Evolutionary conservation across 2,329 filamentous ascomycete genomes (phyloP), one percentile per base, ranked within the genome.

Genomic region (Pseudogymnoascus sp.): DNA sequence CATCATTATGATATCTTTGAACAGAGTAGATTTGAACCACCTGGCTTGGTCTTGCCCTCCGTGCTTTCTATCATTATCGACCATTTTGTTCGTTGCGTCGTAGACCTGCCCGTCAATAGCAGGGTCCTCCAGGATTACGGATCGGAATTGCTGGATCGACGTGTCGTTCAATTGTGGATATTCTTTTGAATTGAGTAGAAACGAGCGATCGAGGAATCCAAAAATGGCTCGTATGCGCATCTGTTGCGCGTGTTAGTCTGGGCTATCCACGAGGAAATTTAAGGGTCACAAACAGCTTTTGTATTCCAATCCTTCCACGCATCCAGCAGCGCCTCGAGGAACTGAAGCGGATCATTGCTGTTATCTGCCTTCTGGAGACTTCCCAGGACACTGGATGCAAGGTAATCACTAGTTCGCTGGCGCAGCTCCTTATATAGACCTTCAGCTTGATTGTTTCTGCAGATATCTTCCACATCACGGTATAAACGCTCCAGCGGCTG

Each of bases 121-220:
- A 14, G 66, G 67, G 11, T 70, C 70, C 4, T 63, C 66, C 29
- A 72, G 87, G 2, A 81, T 74, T 68, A 80, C 81, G 65, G 77
- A 82, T 62, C 90, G 84, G 73, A 97, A 99, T 65, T 91, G 82
- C 12, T 81, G 77, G 63, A 95, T 86, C 4, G 88, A 85, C 79
- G 96, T 86, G 71, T 96, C 91, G 71, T 93, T 89, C 64, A 99
- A 85, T 36, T 89, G 89, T 8, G 82, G 81, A 37, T 83, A 77
- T 21, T 88, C 85, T 68, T 87, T 86, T 54, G 87, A 86, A 64
- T 88, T 87, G 2, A 96, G 79, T 6, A 99, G 81, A 72, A 92
- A 97, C 1, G 92, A 90, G 67, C 95, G 87, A 73, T 99, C 93
- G 68, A 99, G 83, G 72, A 93, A 99, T 77, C 92, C 96, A 76